Percentiles rank a stretch among this genome's conserved stretches.
Evolutionary conservation across 805 yeast species (phyloP).

Genomic region (Candida cerambycidarum): DNA sequence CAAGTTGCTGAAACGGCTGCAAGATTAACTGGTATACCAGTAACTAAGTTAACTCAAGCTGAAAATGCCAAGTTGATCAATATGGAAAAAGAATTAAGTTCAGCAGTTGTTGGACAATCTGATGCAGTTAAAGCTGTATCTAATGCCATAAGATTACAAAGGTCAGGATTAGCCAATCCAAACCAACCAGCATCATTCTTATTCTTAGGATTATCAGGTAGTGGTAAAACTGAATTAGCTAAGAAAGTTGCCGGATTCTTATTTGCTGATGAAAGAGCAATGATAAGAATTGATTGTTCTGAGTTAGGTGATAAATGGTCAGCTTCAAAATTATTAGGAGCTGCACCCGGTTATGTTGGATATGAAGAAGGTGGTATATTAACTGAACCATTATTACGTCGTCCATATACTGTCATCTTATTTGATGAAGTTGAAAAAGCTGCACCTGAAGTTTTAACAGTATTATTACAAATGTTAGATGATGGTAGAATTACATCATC

Average conservation of each 20-base stretch:
- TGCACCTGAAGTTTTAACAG: constrained; percentile 94
- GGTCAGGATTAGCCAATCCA: constrained; percentile 96
- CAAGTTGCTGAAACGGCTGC: constrained; percentile 97
- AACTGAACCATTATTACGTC: constrained; percentile 86
- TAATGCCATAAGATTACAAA: constrained; percentile 86
- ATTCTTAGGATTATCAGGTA: constrained; percentile 93
- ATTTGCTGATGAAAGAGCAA: constrained; percentile 93
- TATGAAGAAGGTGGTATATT: constrained; percentile 97
- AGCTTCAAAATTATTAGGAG: constrained; percentile 91
- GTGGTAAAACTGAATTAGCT: constrained; percentile 98
- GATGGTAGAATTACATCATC: constrained; percentile 96
- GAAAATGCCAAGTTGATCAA: constrained; percentile 91
- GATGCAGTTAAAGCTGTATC: constrained; percentile 97
- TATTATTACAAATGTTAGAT: constrained; percentile 86
- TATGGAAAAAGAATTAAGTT: constrained; percentile 85
- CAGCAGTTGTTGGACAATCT: constrained; percentile 89
- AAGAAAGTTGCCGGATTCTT: constrained; percentile 95
- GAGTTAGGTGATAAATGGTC: constrained; percentile 95
- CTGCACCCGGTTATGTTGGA: constrained; percentile 94
- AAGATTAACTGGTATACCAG: constrained; percentile 95
- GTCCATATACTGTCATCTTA: constrained; percentile 93
- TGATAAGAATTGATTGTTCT: constrained; percentile 97
- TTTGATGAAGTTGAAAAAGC: constrained; percentile 99
- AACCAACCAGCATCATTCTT: constrained; percentile 94
- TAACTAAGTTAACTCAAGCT: constrained; percentile 88